phyloP scores from a whole-genome alignment of 352 stramenopile genomes.

The Globisporangium parvum region DNA sequence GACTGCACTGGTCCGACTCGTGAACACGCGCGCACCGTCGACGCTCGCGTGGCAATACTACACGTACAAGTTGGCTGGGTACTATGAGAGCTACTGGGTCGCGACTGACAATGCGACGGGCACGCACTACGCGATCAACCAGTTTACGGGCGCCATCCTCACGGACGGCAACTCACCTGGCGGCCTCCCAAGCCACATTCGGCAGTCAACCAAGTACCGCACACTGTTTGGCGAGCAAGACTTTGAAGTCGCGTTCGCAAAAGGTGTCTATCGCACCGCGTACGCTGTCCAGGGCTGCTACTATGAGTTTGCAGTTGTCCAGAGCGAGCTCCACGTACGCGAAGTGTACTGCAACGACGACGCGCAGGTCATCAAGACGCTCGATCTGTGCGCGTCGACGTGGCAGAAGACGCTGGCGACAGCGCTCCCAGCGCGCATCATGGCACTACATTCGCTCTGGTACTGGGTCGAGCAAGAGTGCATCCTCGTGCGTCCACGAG shows the following conservation, averaged over 20 bases:
- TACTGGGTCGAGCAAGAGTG: slow-evolving; percentile 38
- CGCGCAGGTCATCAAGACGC: slow-evolving; percentile 5
- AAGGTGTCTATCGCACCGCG: slow-evolving; percentile 27
- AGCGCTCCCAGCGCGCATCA: slow-evolving; percentile 22
- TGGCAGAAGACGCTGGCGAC: slow-evolving; percentile 24
- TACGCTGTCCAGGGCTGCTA: slow-evolving; percentile 17
- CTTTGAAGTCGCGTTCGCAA: slow-evolving; percentile 37
- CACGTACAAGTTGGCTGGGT: neutral
- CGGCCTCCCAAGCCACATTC: slow-evolving; percentile 32
- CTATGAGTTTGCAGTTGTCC: slow-evolving; percentile 31
- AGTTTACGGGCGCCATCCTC: slow-evolving; percentile 38
- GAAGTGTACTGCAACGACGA: slow-evolving; percentile 17
- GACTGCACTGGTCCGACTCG: slow-evolving; percentile 21
- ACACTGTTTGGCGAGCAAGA: slow-evolving; percentile 39
- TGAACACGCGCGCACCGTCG: slow-evolving; percentile 15
- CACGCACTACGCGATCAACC: slow-evolving; percentile 39
- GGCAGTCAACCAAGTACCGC: slow-evolving; percentile 20
- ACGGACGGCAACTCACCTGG: slow-evolving; percentile 31
- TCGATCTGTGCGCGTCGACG: slow-evolving; percentile 24
- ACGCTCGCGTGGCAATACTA: slow-evolving; percentile 21
- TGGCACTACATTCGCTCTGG: slow-evolving; percentile 39
- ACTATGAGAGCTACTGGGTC: slow-evolving; percentile 28
- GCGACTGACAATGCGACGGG: slow-evolving; percentile 10
- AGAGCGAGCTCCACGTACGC: slow-evolving; percentile 24
- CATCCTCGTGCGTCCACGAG: slow-evolving; percentile 28